Evolutionary conservation across 192 early-diverging fungal species (phyloP), one percentile per base, ranked within the genome.

Genomic region (Piromyces finnis): DNA sequence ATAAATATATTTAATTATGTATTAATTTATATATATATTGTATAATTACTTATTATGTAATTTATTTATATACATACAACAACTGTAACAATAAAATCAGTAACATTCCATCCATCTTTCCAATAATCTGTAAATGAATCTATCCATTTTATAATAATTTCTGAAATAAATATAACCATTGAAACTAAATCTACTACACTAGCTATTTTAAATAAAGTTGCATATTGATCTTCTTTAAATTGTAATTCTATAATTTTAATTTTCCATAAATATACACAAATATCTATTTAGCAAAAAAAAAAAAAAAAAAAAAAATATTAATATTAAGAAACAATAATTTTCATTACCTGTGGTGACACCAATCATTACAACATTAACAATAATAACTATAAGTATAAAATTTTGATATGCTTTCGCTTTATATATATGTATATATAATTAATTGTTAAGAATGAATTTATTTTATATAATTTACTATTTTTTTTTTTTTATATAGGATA

Each of bases 111-210:
- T 29, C 41, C 79, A 30, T 82, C 81, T 39, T 80, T 30, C 81
- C 81, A 82, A 41, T 37, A 82, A 5, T 30, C 28, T 9, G 22
- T 29, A 32, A 82, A 82, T 28, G 27, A 59, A 32, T 82, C 81
- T 32, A 79, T 82, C 81, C 81, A 82, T 27, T 82, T 82, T 51
- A 82, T 28, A 26, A 29, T 30, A 80, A 82, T 82, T 77, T 82
- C 81, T 26, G 80, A 2, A 51, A 81, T 29, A 17, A 82, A 82
- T 29, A 82, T 77, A 26, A 36, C 39, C 29, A 82, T 29, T 14
- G 78, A 77, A 29, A 82, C 51, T 30, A 80, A 28, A 35, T 82
- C 81, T 4, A 82, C 11, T 37, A 82, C 36, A 17, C 59, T 30
- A 28, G 80, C 80, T 26, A 29, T 79, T 29, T 82, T 78, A 51